Evolutionary conservation across 176 grass and related monocot species (phyloP).

Genomic region (Triticum turgidum): DNA sequence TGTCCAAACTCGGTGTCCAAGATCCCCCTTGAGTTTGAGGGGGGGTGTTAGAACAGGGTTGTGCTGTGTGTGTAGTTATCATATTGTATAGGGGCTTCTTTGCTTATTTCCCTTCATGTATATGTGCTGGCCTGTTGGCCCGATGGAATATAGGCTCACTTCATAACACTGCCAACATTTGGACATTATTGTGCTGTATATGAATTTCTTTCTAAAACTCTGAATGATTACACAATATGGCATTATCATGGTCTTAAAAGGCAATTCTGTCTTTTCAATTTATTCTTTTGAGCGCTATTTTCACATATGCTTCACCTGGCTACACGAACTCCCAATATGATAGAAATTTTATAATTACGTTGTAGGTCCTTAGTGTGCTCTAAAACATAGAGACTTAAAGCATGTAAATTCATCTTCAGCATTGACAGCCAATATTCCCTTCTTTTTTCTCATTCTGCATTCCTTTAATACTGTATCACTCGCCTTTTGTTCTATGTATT

Average conservation of each 20-base stretch:
- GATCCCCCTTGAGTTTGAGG: no score
- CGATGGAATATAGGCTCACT: no score
- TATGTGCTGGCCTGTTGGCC: no score
- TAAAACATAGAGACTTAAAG: not conserved
- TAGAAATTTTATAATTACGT: not conserved
- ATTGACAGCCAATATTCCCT: constrained; percentile 4
- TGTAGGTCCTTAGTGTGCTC: not conserved
- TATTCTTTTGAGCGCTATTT: not conserved
- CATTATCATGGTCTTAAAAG: not conserved
- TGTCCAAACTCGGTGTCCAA: no score
- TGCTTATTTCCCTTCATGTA: no score
- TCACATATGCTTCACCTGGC: not conserved
- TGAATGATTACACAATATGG: not conserved
- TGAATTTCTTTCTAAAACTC: constrained; percentile 1
- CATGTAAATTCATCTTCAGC: not conserved
- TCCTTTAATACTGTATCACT: constrained; percentile 11
- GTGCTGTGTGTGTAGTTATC: no score
- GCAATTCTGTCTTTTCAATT: not conserved
- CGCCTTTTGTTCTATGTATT: constrained; percentile 17
- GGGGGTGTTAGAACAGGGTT: no score
- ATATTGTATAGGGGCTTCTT: no score
- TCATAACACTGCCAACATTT: not conserved
- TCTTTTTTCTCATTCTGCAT: constrained; percentile 3
- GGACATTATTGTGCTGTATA: not conserved
- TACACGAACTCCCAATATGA: not conserved